phyloP scores from a whole-genome alignment of 768 basidiomycete species.

The Lepiota subincarnata region DNA sequence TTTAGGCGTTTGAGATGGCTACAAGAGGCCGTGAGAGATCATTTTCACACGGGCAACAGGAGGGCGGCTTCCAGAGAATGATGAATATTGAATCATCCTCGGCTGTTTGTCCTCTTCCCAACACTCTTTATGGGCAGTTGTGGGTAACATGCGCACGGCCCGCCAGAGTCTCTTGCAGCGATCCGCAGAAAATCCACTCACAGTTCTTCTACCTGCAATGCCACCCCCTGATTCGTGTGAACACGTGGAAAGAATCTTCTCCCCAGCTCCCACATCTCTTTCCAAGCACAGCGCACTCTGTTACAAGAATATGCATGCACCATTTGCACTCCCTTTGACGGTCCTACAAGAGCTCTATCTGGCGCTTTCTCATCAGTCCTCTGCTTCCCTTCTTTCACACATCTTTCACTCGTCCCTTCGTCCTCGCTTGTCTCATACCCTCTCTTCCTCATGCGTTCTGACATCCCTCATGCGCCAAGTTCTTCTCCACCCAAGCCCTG shows the following conservation, averaged over 20 bases:
- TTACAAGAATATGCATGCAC: conserved; percentile 10
- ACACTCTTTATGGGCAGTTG: background rate
- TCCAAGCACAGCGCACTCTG: background rate
- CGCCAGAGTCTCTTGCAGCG: conserved; percentile 22
- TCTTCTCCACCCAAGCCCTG: conserved; percentile 28
- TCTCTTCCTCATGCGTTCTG: background rate
- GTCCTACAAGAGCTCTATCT: conserved; percentile 1
- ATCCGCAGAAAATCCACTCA: conserved; percentile 36
- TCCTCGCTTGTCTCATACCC: no score
- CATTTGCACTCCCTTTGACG: background rate
- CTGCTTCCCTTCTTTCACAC: background rate
- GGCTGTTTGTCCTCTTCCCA: conserved; percentile 2
- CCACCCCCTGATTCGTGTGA: background rate
- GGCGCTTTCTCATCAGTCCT: background rate
- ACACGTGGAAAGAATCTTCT: conserved; percentile 1
- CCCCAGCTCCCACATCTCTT: conserved; percentile 6
- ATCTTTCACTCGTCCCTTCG: no score
- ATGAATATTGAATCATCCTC: background rate
- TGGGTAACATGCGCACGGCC: conserved; percentile 4
- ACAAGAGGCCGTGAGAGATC: background rate
- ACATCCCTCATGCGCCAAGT: conserved; percentile 3
- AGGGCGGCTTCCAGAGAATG: background rate
- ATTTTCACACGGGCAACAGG: background rate
- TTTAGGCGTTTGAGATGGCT: background rate
- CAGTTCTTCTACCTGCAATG: background rate